Evolutionary conservation across 169 alveolate genomes (phyloP).

Genomic region (Cryptosporidium meleagridis): DNA sequence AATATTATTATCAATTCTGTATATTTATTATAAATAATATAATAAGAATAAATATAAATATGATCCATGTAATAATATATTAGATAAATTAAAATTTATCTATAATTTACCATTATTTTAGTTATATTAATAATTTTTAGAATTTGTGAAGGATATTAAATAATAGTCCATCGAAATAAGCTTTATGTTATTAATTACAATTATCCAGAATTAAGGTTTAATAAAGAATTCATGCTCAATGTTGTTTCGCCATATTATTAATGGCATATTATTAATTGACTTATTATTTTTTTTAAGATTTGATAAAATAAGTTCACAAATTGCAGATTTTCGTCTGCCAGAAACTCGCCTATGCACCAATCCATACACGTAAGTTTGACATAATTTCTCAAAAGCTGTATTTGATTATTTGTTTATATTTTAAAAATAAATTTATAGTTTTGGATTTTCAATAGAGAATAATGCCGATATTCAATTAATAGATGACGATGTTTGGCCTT

Average conservation of each 20-base stretch:
- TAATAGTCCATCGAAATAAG: background rate
- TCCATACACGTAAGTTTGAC: constrained; percentile 64
- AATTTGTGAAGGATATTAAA: background rate
- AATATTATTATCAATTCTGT: background rate
- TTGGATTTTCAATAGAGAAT: background rate
- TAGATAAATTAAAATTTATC: background rate
- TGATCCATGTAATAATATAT: constrained; percentile 5
- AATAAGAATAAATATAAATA: background rate
- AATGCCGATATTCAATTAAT: constrained; percentile 5
- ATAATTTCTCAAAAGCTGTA: background rate
- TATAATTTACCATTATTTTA: background rate
- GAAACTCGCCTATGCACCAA: constrained; percentile 10
- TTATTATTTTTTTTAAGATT: background rate
- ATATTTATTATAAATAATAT: background rate
- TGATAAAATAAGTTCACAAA: background rate
- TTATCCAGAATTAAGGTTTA: background rate
- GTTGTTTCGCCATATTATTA: background rate
- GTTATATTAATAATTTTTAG: background rate
- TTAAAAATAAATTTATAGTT: background rate
- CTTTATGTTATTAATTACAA: background rate
- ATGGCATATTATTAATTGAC: background rate
- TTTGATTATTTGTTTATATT: background rate
- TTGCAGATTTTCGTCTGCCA: constrained; percentile 22
- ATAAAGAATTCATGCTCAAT: background rate
- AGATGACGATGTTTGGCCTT: constrained; percentile 72